Evolutionary conservation across 2,329 filamentous ascomycete species (phyloP).

Genomic region (Blastomyces gilchristii): DNA sequence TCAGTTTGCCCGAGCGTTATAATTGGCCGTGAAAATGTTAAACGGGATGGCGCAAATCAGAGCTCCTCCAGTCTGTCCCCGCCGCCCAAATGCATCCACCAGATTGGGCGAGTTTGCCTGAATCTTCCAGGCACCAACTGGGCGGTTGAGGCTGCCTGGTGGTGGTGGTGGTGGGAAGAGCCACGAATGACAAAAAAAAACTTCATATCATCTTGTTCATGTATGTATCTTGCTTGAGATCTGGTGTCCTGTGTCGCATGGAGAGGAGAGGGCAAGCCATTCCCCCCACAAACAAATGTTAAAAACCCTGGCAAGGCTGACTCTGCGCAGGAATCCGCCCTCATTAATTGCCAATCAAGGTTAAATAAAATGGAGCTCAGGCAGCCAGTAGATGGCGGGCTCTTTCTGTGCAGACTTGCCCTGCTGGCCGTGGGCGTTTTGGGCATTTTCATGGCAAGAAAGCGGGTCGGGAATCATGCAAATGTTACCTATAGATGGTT

Average conservation of each 20-base stretch:
- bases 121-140: no score
- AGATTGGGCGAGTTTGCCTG: no score
- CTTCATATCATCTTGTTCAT: no score
- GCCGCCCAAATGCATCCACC: neutral
- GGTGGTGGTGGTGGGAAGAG: no score
- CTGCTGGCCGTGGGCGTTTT: neutral
- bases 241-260: no score
- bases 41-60: neutral
- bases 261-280: no score
- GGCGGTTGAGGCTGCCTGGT: no score
- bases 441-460: neutral
- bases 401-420: neutral
- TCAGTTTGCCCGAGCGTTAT: neutral
- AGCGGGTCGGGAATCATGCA: neutral
- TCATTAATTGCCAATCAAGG: neutral
- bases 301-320: neutral
- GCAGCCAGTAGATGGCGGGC: neutral
- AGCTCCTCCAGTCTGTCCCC: neutral
- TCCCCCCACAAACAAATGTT: neutral
- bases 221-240: no score
- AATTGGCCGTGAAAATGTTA: neutral
- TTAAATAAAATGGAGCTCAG: neutral
- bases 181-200: no score
- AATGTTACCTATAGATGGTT: no score
- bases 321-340: neutral